Evolutionary conservation across 331 rosid species (phyloP), one percentile per base, ranked within the genome.

Genomic region (Telfairia occidentalis): DNA sequence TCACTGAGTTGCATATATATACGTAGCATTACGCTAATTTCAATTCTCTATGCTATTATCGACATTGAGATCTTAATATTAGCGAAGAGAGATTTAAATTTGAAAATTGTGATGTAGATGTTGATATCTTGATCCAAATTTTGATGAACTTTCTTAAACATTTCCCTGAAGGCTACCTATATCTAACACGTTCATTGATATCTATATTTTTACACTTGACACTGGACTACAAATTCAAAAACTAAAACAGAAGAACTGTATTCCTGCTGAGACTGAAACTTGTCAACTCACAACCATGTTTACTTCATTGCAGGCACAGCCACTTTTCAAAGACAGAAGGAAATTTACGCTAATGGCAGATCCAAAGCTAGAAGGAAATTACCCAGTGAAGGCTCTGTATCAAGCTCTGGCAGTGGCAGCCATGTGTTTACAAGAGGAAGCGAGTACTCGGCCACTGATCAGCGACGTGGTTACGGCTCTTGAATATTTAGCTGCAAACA

Each of bases 361-460:
- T 82, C 95, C 96, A 66, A 76, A 82, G 84, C 88, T 94, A 48
- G 57, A 81, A 82, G 92, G 85, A 38, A 79, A 86, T 4, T 94
- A 82, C 76, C 92, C 96, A 6, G 71, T 78, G 58, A 91, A 90
- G 78, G 95, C 86, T 53, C 84, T 94, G 29, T 84, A 82, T 83
- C 98, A 94, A 87, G 98, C 98, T 78, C 84, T 94, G 40, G 97
- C 98, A 77, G 87, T 94, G 37, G 98, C 98, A 63, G 92, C 90
- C 50, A 93, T 93, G 97, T 93, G 98, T 78, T 89, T 91, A 16
- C 96, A 87, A 61, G 96, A 91, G 46, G 95, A 94, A 82, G 95
- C 91, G 40, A 57, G 53, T 35, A 86, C 89, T 0, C 63, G 98
- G 32, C 98, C 97, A 60, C 49, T 91, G 72, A 91, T 94, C 52